phyloP scores from a whole-genome alignment of 2,329 filamentous ascomycete genomes.

The Ceratocystis cacaofunesta region DNA sequence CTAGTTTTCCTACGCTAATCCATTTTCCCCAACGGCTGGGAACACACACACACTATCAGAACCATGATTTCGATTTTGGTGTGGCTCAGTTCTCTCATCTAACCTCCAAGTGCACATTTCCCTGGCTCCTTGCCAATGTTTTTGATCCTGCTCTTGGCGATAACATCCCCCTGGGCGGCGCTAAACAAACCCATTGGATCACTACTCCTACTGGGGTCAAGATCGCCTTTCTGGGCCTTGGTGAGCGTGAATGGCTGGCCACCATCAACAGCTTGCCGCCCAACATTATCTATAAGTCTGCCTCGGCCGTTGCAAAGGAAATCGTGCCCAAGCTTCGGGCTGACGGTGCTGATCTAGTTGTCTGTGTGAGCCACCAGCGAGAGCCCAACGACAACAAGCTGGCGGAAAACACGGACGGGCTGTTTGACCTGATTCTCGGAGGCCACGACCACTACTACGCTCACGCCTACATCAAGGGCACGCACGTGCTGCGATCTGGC shows the following conservation, averaged over 20 bases:
- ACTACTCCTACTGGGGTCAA: constrained; percentile 73
- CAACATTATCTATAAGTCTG: constrained; percentile 66
- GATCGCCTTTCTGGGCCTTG: constrained; percentile 70
- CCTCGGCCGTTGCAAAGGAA: constrained; percentile 58
- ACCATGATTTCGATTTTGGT: constrained; percentile 88
- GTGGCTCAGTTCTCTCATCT: constrained; percentile 65
- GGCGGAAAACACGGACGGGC: constrained; percentile 54
- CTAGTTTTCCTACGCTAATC: neutral
- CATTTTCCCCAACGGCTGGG: neutral
- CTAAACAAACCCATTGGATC: constrained; percentile 59
- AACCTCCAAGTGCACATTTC: constrained; percentile 61
- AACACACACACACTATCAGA: constrained; percentile 31
- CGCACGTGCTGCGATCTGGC: constrained; percentile 72
- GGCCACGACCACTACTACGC: constrained; percentile 85
- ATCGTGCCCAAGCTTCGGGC: constrained; percentile 57
- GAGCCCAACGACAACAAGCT: constrained; percentile 85
- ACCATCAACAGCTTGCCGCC: constrained; percentile 80
- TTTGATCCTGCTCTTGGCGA: constrained; percentile 69
- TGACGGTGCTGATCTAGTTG: constrained; percentile 66
- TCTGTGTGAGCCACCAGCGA: constrained; percentile 71
- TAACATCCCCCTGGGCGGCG: constrained; percentile 58
- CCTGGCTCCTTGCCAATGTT: constrained; percentile 82
- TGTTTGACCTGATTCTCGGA: constrained; percentile 74
- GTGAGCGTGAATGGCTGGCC: constrained; percentile 76
- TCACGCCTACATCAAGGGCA: constrained; percentile 62